A percentile compares a stretch with the other conserved stretches of the same genome.
These are phyloP conservation scores for Viola odorata DNA, from an alignment of 345 rosid genomes.

Conservation along the genomic window DNA sequence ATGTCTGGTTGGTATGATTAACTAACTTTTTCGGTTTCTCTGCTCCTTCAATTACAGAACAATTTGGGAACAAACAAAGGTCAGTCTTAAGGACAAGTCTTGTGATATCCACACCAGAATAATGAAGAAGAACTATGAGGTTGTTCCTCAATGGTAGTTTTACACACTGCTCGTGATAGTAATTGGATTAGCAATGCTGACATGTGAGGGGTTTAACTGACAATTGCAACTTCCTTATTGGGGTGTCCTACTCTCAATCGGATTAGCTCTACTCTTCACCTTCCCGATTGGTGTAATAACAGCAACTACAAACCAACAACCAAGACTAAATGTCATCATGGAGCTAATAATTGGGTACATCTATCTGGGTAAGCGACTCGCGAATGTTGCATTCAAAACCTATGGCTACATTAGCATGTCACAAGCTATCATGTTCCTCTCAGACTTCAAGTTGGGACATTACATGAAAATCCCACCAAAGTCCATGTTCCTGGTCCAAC, in stretches of 20 bases:
- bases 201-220: constrained; percentile 41
- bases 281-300: constrained; percentile 44
- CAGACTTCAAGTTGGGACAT: constrained; percentile 53
- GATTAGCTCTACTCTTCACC: constrained; percentile 41
- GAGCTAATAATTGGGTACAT: constrained; percentile 54
- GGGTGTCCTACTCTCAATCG: constrained; percentile 39
- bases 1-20: too few relatives aligned
- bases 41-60: too few relatives aligned
- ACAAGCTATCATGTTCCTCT: constrained; percentile 41
- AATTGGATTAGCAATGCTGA: constrained; percentile 32
- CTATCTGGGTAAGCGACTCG: constrained; percentile 51
- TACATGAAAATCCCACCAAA: too few relatives aligned
- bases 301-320: constrained; percentile 59
- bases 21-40: too few relatives aligned
- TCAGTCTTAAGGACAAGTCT: constrained; percentile 27
- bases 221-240: constrained; percentile 57
- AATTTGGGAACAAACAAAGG: constrained; percentile 38
- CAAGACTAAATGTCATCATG: constrained; percentile 39
- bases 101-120: constrained; percentile 62
- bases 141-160: constrained; percentile 54
- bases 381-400: constrained; percentile 44
- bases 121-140: constrained; percentile 56
- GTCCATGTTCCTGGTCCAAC: constrained; percentile 52
- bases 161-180: constrained; percentile 18
- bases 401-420: too few relatives aligned